These are phyloP conservation scores for Fusarium tjaetaba DNA, from an alignment of 2,329 filamentous ascomycete genomes.

Conservation along the genomic window DNA sequence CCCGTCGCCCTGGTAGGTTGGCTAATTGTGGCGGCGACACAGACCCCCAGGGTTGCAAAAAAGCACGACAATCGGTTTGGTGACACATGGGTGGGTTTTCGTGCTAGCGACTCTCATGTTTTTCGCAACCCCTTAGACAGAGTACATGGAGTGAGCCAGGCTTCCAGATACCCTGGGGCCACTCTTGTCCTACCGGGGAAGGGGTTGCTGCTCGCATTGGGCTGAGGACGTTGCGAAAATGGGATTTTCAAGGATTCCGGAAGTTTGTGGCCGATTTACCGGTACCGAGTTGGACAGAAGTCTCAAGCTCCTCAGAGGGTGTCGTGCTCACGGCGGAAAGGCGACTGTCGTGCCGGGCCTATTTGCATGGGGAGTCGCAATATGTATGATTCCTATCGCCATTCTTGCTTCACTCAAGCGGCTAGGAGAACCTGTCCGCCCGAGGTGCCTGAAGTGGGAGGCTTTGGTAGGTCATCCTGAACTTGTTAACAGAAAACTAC, in stretches of 20 bases:
- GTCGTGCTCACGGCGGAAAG: background rate
- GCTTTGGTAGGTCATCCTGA: constrained; percentile 59
- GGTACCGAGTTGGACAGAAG: background rate
- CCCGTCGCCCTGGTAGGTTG: constrained; percentile 1
- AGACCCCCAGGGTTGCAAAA: background rate
- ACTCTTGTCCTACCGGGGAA: background rate
- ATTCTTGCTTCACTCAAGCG: constrained; percentile 46
- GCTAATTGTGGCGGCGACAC: constrained; percentile 2
- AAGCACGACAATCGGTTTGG: background rate
- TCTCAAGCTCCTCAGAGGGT: background rate
- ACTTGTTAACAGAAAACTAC: background rate
- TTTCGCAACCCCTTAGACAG: background rate
- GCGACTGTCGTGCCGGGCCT: background rate
- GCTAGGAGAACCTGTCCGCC: constrained; percentile 53
- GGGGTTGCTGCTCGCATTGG: background rate
- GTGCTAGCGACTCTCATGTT: background rate
- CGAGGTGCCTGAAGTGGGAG: constrained; percentile 45
- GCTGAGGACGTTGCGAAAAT: background rate
- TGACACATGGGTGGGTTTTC: background rate
- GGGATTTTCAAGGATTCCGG: background rate
- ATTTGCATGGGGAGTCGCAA: background rate
- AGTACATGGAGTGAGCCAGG: background rate
- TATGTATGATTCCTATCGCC: constrained; percentile 4
- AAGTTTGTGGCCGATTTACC: background rate
- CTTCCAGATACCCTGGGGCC: background rate